A percentile compares a stretch with the other conserved stretches of the same genome.
Evolutionary conservation across 169 alveolate species (phyloP).

Genomic region (Cryptosporidium sp.): DNA sequence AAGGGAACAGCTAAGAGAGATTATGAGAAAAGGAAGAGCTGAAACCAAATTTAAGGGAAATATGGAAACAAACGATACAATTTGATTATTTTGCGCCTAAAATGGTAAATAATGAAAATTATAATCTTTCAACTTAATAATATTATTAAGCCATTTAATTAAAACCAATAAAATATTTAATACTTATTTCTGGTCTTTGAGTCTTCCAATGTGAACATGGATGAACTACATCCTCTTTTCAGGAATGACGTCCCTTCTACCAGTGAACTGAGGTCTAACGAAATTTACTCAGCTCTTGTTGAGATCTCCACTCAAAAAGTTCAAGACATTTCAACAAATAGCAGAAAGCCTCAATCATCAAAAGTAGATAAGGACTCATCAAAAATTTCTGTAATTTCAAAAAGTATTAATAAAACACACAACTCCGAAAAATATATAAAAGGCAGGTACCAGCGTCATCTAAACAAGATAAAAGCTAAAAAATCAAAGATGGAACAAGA

Average conservation of each 20-base stretch:
- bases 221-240: slow-evolving; percentile 68
- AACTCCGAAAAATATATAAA: background rate
- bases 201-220: slow-evolving; percentile 9
- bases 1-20: slow-evolving; percentile 46
- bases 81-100: slow-evolving; percentile 26
- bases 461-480: slow-evolving; percentile 38
- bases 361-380: background rate
- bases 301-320: slow-evolving; percentile 23
- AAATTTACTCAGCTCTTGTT: slow-evolving; percentile 63
- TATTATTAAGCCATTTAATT: background rate
- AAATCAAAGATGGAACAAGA: slow-evolving; percentile 36
- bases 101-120: background rate
- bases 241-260: slow-evolving; percentile 61
- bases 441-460: slow-evolving; percentile 58
- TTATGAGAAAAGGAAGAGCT: slow-evolving; percentile 61
- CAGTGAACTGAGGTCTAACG: slow-evolving; percentile 35
- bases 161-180: background rate
- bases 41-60: slow-evolving; percentile 3
- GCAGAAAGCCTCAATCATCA: background rate
- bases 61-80: background rate
- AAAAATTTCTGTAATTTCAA: slow-evolving; percentile 11
- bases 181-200: background rate
- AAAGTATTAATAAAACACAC: background rate
- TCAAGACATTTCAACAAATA: background rate
- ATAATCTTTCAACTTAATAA: background rate